phyloP scores from a whole-genome alignment of 2,329 filamentous ascomycete genomes.

The Sporothrix pseudoabietina region DNA sequence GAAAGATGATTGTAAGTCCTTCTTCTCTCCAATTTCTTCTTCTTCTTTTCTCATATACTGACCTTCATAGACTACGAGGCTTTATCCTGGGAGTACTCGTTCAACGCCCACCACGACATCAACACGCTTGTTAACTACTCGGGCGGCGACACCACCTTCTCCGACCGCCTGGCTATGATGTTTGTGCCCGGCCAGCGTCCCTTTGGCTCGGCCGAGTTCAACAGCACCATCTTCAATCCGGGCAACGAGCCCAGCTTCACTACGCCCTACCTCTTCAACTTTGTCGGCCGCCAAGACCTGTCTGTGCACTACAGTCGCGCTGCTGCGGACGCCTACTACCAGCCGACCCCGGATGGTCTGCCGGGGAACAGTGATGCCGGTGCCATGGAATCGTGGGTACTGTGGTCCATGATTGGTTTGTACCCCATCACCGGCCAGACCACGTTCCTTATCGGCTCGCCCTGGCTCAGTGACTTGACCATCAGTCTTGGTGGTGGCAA shows the following conservation, averaged over 20 bases:
- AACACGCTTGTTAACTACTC: constrained; percentile 54
- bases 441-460: constrained; percentile 65
- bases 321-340: constrained; percentile 63
- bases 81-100: constrained; percentile 66
- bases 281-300: constrained; percentile 62
- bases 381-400: constrained; percentile 70
- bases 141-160: constrained; percentile 54
- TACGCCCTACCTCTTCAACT: constrained; percentile 70
- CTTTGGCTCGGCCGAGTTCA: constrained; percentile 47
- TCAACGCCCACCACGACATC: constrained; percentile 70
- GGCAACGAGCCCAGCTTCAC: constrained; percentile 70
- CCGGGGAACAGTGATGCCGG: constrained; percentile 73
- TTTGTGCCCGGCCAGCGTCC: constrained; percentile 55
- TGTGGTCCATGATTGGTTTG: constrained; percentile 70
- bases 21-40: not conserved
- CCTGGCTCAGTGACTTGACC: constrained; percentile 62
- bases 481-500: constrained; percentile 60
- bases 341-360: constrained; percentile 56
- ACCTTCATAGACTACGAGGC: constrained; percentile 54
- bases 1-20: constrained; percentile 46
- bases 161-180: constrained; percentile 61
- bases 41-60: not conserved
- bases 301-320: constrained; percentile 60
- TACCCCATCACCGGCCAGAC: constrained; percentile 70
- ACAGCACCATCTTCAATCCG: constrained; percentile 48